phyloP scores from a whole-genome alignment of 371 early-diverging fungal genomes.

The Lichtheimia hyalospora region DNA sequence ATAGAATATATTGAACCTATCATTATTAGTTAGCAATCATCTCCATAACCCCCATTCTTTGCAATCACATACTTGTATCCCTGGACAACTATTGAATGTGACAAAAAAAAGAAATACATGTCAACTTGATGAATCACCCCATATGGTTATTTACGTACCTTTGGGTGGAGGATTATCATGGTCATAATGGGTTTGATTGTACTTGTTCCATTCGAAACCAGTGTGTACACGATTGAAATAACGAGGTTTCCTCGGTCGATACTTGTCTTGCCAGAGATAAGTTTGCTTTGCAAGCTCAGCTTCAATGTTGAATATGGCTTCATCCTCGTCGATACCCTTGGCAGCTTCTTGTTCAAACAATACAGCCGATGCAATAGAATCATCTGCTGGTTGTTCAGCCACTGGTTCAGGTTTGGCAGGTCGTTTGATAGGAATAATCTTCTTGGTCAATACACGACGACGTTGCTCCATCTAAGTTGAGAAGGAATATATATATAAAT shows the following conservation, averaged over 20 bases:
- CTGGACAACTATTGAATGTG: conserved; percentile 67
- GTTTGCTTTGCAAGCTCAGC: conserved; percentile 65
- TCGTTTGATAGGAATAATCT: conserved; percentile 51
- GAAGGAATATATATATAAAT: not conserved
- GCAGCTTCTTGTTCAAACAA: conserved; percentile 74
- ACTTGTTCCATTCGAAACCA: conserved; percentile 98
- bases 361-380: conserved; percentile 41
- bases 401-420: conserved; percentile 25
- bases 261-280: conserved; percentile 89
- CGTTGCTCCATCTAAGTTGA: conserved; percentile 54
- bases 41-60: not conserved
- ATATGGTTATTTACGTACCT: conserved; percentile 10
- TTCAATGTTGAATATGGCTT: conserved; percentile 81
- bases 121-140: not conserved
- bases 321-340: conserved; percentile 77
- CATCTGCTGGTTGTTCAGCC: conserved; percentile 26
- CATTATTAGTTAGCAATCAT: not conserved
- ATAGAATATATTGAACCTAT: conserved; percentile 87
- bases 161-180: conserved; percentile 96
- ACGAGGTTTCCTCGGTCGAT: conserved; percentile 91
- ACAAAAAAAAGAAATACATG: not conserved
- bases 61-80: conserved; percentile 78
- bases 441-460: conserved; percentile 54
- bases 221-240: conserved; percentile 95
- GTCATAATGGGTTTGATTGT: conserved; percentile 97